Evolutionary conservation across 805 yeast genomes (phyloP).

Genomic region (Lachancea thermotolerans): DNA sequence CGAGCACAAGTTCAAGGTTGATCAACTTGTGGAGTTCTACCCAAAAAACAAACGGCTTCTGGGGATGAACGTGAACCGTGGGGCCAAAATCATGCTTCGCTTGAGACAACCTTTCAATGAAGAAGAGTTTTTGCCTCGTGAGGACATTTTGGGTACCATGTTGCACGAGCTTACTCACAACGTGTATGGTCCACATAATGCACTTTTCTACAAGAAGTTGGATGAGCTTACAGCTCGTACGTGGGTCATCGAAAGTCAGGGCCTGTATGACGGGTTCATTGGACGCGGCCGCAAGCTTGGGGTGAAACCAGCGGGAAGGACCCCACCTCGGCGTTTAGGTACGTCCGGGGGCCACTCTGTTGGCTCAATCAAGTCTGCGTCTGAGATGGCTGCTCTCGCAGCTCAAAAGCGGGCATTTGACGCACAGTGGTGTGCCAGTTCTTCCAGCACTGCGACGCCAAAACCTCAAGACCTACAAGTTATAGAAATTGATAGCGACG

Average conservation of each 20-base stretch:
- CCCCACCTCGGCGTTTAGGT: conserved; percentile 1
- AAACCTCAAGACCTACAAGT: conserved; percentile 13
- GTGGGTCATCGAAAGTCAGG: conserved; percentile 29
- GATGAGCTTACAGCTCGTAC: conserved; percentile 54
- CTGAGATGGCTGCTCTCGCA: conserved; percentile 31
- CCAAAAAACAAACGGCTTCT: conserved; percentile 61
- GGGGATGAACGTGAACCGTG: conserved; percentile 79
- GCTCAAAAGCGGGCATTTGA: conserved; percentile 26
- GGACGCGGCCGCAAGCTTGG: conserved; percentile 29
- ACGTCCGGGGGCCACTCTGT: neutral
- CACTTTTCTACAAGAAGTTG: conserved; percentile 54
- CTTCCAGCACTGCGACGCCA: conserved; percentile 10
- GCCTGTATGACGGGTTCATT: conserved; percentile 25
- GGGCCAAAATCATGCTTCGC: conserved; percentile 64
- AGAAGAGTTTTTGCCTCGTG: conserved; percentile 50
- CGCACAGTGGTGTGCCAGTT: conserved; percentile 19
- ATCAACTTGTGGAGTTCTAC: conserved; percentile 67
- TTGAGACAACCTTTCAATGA: conserved; percentile 54
- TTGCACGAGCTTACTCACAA: conserved; percentile 87
- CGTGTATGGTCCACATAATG: conserved; percentile 72
- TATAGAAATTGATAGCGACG: conserved; percentile 16
- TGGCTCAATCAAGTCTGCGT: conserved; percentile 13
- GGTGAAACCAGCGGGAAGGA: conserved; percentile 6
- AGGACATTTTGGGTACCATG: conserved; percentile 71
- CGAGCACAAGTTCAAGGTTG: conserved; percentile 57